Conservation (phyloP, 2,329 filamentous ascomycete genomes). For the Byssoonygena ceratinophila region DNA sequence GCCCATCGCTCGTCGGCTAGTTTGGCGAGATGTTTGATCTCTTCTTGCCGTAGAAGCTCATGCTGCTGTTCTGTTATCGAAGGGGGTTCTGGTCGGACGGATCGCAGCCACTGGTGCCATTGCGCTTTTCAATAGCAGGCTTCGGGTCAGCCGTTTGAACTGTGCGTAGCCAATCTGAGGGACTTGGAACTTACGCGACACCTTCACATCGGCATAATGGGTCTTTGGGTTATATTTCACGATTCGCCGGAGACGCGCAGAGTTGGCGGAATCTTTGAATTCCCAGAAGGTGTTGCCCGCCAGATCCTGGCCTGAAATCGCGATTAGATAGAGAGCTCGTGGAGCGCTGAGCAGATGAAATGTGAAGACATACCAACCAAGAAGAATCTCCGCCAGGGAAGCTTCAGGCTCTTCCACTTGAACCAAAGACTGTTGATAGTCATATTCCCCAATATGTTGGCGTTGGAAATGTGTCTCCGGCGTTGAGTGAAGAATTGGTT, state of each 20-base stretch:
- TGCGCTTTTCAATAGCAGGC: constrained; percentile 38
- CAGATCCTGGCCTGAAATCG: constrained; percentile 46
- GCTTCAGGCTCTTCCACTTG: constrained; percentile 51
- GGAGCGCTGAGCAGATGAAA: constrained; percentile 3
- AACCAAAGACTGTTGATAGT: constrained; percentile 45
- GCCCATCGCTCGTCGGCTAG: constrained; percentile 54
- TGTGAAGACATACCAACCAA: constrained; percentile 41
- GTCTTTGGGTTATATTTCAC: constrained; percentile 45
- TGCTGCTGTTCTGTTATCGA: constrained; percentile 48
- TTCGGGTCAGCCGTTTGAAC: background rate
- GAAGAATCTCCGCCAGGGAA: constrained; percentile 53
- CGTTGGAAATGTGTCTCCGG: background rate
- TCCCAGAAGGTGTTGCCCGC: constrained; percentile 58
- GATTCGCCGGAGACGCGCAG: constrained; percentile 47
- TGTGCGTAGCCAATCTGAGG: background rate
- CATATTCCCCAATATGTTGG: background rate
- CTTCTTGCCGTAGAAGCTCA: constrained; percentile 47
- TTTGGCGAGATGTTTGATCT: constrained; percentile 49
- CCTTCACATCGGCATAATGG: constrained; percentile 50
- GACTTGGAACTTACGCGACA: constrained; percentile 41
- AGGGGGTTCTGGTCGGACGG: constrained; percentile 48
- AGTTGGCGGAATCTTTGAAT: constrained; percentile 49
- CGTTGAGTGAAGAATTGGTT: too few relatives aligned
- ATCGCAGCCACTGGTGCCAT: constrained; percentile 60
- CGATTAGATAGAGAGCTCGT: background rate